phyloP scores from a whole-genome alignment of 352 stramenopile species.

The Pythium periplocum region DNA sequence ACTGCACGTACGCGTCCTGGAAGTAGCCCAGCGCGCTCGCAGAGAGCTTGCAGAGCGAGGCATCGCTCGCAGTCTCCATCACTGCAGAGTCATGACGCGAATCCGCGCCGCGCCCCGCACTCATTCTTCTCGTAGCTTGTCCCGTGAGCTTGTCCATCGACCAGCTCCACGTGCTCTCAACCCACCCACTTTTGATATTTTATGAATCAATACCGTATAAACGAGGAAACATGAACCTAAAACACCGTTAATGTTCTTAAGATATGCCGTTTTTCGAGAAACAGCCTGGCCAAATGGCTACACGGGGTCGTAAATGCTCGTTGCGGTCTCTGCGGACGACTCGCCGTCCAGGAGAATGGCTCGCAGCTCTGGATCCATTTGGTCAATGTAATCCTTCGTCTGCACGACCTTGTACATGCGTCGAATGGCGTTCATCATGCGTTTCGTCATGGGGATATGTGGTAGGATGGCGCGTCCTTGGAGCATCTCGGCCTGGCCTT shows the following conservation, averaged over 20 bases:
- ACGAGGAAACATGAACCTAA: too few species aligned
- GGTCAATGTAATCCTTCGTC: constrained; percentile 38
- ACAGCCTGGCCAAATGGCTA: constrained; percentile 7
- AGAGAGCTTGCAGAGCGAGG: constrained; percentile 85
- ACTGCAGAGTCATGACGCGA: constrained; percentile 58
- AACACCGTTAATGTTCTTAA: background rate
- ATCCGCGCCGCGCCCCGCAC: constrained; percentile 2
- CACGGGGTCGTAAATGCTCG: constrained; percentile 20
- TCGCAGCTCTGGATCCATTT: constrained; percentile 28
- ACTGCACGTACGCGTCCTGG: constrained; percentile 68
- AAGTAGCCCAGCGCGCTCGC: constrained; percentile 73
- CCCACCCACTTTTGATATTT: too few species aligned
- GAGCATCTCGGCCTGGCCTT: constrained; percentile 24
- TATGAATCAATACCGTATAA: too few species aligned
- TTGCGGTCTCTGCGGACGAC: constrained; percentile 2
- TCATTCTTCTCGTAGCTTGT: background rate
- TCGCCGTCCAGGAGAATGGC: constrained; percentile 24
- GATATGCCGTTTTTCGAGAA: constrained; percentile 4
- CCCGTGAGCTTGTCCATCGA: too few species aligned
- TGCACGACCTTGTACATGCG: constrained; percentile 35
- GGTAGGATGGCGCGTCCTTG: constrained; percentile 20
- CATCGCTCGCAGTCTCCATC: constrained; percentile 77
- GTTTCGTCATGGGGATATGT: constrained; percentile 27
- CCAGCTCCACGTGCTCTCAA: too few species aligned
- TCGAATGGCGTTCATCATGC: constrained; percentile 29